Evolutionary conservation across 805 yeast genomes (phyloP), one percentile per base, ranked within the genome.

Genomic region (Teunomyces pallodes): DNA sequence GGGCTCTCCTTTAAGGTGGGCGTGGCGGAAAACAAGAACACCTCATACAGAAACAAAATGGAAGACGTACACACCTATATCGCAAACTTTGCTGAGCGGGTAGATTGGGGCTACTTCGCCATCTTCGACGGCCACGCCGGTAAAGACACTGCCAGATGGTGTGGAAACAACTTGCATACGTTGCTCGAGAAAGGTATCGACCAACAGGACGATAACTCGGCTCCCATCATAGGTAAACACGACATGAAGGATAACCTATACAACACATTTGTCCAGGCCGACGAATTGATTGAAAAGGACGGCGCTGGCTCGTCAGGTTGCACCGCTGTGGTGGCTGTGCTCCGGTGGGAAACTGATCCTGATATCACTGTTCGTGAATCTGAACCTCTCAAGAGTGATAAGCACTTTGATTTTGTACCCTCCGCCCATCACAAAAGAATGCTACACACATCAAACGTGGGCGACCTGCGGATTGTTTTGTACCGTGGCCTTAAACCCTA

Each of bases 61-160:
- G 99, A 92, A 64, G 99, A 92, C 65, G 94, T 92, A 6, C 98
- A 92, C 65, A 87, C 95, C 0, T 89, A 87, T 58, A 90, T 90
- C 35, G 90, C 94, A 55, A 90, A 91, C 70, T 91, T 87, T 72
- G 94, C 91, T n/a, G 96, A 89, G 56, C 66, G 90, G 48, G 72
- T 86, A 28, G 97, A 90, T 64, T 87, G 96, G 86, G 98, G 97
- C 2, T 92, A 88, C 63, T 90, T 92, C 77, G 98, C 95, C 13
- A 79, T 92, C 0, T 92, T 90, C 67, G 99, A 92, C 67, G 99
- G 99, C 9, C 99, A 92, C 69, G 98, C 98, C 2, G 99, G 99
- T 17, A 83, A 83, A 47, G 89, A 83, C 55, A 86, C 96, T 7
- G 96, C 99, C 1, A 81, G 92, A 58, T 91, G 96, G 95, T 90